Percentiles rank a stretch among this genome's conserved stretches.
Conservation (phyloP, 371 early-diverging fungal species). For the Mortierella sp. region DNA sequence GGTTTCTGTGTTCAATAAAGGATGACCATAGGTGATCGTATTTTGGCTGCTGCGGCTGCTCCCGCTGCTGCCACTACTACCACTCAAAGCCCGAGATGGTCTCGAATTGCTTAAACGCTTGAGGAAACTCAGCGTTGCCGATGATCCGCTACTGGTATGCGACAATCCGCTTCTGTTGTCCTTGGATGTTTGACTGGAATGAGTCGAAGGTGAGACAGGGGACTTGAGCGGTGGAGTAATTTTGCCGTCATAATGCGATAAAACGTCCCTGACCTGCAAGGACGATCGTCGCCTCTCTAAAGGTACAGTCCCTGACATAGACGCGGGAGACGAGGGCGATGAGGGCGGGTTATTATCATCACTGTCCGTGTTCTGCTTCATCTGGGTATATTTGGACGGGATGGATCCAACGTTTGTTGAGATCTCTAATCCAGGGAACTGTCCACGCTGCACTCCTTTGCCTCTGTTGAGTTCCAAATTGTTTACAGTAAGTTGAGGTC, state of each 20-base stretch:
- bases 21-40: conserved; percentile 17
- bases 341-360: conserved; percentile 1
- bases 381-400: conserved; percentile 32
- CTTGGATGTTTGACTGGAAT: conserved; percentile 8
- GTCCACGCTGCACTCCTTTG: conserved; percentile 5
- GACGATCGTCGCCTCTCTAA: conserved; percentile 36
- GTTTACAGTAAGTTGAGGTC: conserved; percentile 3
- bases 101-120: conserved; percentile 36
- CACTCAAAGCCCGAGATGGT: conserved; percentile 16
- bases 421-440: conserved; percentile 15
- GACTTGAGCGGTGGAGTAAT: conserved; percentile 48
- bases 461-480: neutral
- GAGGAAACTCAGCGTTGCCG: conserved; percentile 29
- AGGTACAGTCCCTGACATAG: conserved; percentile 5
- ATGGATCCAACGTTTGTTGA: neutral
- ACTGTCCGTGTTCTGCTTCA: conserved; percentile 2
- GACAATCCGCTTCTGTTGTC: conserved; percentile 11
- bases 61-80: conserved; percentile 19
- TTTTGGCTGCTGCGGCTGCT: conserved; percentile 15
- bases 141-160: neutral
- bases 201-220: conserved; percentile 33
- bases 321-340: conserved; percentile 24
- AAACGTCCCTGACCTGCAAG: conserved; percentile 44
- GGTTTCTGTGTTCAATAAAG: conserved; percentile 17
- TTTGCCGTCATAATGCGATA: conserved; percentile 42